These are phyloP conservation scores for Akanthomyces lecanii DNA, from an alignment of 2,329 filamentous ascomycete genomes.

Conservation along the genomic window DNA sequence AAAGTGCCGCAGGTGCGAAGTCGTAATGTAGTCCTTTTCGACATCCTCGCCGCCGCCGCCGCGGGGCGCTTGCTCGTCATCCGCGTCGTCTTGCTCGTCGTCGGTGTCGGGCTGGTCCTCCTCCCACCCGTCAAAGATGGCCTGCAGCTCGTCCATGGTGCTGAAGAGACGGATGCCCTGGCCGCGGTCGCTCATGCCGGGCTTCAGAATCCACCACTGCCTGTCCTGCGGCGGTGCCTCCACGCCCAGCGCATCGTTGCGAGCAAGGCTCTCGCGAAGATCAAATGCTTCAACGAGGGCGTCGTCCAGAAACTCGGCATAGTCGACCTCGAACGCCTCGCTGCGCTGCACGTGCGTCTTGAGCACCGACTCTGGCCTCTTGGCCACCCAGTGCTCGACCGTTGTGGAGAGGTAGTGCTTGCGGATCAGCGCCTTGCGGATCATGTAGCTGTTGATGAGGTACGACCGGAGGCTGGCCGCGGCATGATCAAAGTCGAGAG, in stretches of 20 bases:
- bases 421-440: slow-evolving; percentile 91
- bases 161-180: slow-evolving; percentile 90
- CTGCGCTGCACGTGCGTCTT: slow-evolving; percentile 67
- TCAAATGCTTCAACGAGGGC: slow-evolving; percentile 88
- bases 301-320: slow-evolving; percentile 93
- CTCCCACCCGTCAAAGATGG: slow-evolving; percentile 91
- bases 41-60: slow-evolving; percentile 25
- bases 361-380: slow-evolving; percentile 70
- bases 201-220: slow-evolving; percentile 98
- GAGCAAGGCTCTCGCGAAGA: slow-evolving; percentile 69
- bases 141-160: slow-evolving; percentile 75
- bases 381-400: slow-evolving; percentile 78
- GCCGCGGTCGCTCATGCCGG: slow-evolving; percentile 93
- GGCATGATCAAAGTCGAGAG: slow-evolving; percentile 76
- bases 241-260: slow-evolving; percentile 43
- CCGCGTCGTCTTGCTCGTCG: slow-evolving; percentile 52
- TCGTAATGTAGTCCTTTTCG: slow-evolving; percentile 60
- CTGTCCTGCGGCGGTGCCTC: slow-evolving; percentile 31
- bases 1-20: slow-evolving; percentile 92
- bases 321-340: slow-evolving; percentile 91
- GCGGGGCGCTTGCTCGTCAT: slow-evolving; percentile 29
- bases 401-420: slow-evolving; percentile 91
- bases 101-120: slow-evolving; percentile 60
- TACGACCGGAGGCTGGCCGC: slow-evolving; percentile 53
- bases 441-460: slow-evolving; percentile 85